Base-by-base conservation (phyloP, 352 stramenopile genomes). In the Globisporangium spinosum region DNA sequence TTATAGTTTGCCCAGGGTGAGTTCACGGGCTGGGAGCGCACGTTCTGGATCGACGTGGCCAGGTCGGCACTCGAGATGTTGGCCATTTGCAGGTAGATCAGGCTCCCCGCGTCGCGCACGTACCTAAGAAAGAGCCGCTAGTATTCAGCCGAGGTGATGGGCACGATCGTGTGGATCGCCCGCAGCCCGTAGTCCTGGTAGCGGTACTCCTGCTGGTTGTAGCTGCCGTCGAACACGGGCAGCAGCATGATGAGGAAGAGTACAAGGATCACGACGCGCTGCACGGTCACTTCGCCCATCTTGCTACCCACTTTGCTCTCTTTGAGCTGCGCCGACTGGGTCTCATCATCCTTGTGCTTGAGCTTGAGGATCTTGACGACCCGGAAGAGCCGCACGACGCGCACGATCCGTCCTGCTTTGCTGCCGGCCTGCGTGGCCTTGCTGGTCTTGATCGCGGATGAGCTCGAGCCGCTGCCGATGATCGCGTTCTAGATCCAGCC, bases 201-300 rank as follows among this genome's bases (percentile, higher is more conserved):
- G 8, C 85, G 82, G 65, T 95, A 94, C 8, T 91, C 81, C 45
- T 87, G 70, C 45, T 94, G 77, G 5, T 66, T 82, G 68, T 94
- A 94, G 27, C 89, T 82, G 12, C 87, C 85, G 47, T 97, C 86
- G 64, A 96, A 95, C 6, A 91, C 72, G 2, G 91, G 90, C n/a
- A 97, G 77, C 40, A 96, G 65, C 71, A 97, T 92, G 59, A 97
- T 75, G 57, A 97, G 81, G 47, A 97, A 95, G 25, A 97, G 80
- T 53, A 97, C 89, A 34, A 95, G 82, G 43, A 97, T 85, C 45
- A 97, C 91, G 8, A 97, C 89, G 22, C 85, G 83, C 72, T 91
- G 87, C 34, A 91, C 79, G 0, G 84, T 93, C 53, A 91, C 92
- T 62, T 97, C 91, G 54, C 89, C 90, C 89, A 97, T 96, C 63